A percentile compares a stretch with the other conserved stretches of the same genome.
These are phyloP conservation scores for Pseudohalonectria lignicola DNA, from an alignment of 2,329 filamentous ascomycete species.

Conservation along the genomic window DNA sequence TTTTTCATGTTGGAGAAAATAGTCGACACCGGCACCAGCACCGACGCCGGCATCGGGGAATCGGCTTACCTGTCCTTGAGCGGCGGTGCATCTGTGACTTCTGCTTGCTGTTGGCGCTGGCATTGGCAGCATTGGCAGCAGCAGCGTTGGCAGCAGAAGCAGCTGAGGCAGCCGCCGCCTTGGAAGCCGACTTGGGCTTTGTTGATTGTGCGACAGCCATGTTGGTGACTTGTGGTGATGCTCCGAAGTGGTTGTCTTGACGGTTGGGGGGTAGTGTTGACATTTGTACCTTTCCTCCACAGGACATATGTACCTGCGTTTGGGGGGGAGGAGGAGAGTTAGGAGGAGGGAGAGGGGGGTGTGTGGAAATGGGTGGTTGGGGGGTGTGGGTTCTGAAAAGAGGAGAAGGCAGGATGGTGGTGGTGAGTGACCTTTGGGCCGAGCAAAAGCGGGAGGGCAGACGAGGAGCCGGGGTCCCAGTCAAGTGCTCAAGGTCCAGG, in stretches of 20 bases:
- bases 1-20: no score
- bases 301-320: constrained; percentile 28
- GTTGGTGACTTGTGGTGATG: constrained; percentile 35
- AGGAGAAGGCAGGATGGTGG: constrained; percentile 9
- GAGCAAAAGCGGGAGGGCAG: constrained; percentile 28
- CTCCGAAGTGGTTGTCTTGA: constrained; percentile 35
- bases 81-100: constrained; percentile 85
- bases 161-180: constrained; percentile 26
- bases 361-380: constrained; percentile 11
- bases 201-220: constrained; percentile 52
- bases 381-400: constrained; percentile 9
- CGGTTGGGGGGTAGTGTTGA: constrained; percentile 54
- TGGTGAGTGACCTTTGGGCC: constrained; percentile 16
- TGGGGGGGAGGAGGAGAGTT: constrained; percentile 16
- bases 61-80: constrained; percentile 77
- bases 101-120: constrained; percentile 46
- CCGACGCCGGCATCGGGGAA: no score
- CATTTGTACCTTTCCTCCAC: constrained; percentile 44
- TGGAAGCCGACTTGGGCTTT: constrained; percentile 39
- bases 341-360: constrained; percentile 10
- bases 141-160: constrained; percentile 48
- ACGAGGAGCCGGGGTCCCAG: constrained; percentile 18
- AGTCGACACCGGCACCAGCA: no score
- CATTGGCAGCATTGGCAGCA: constrained; percentile 22
- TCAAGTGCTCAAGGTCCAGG: no score